Evolutionary conservation across 1,284 basidiomycete genomes (phyloP), one percentile per base, ranked within the genome.

Genomic region (Puccinia coronata): DNA sequence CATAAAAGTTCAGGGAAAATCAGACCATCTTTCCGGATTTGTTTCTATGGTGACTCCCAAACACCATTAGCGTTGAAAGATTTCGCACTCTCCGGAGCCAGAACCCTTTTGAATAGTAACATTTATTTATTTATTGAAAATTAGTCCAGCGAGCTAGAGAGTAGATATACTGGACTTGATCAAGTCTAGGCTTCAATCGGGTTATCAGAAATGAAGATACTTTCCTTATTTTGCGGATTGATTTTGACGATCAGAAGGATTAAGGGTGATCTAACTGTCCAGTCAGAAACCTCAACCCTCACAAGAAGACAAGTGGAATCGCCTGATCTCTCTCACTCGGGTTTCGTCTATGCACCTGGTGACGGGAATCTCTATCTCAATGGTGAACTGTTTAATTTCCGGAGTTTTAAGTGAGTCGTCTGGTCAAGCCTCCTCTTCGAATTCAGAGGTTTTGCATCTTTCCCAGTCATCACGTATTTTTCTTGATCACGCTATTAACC

Each of bases 311-410:
- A 9, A 31, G 14, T 20, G 9, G 59, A 63, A 6, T 6, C 34
- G 8, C 14, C 25, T 16, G 59, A 63, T 34, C 25, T 11, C 14
- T 63, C 59, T 63, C 59, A 36, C 34, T 63, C 59, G 14, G 43
- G 67, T 36, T 80, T 80, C 57, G 78, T 80, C n/a, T 57, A 69
- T 34, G 49, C 76, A 25, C 65, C 55, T 43, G 69, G 69, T 20
- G 69, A 72, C 28, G 78, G 78, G 14, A 69, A 72, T 72, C 69
- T 80, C 23, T 80, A 80, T 63, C 53, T 80, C 16, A 55, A 39
- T 23, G 70, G 67, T 53, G 34, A 36, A 36, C 57, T 80, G 14
- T 80, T 80, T 63, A 70, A 80, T 63, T 80, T 80, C 31, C 49
- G 78, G 25, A 70, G 53, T 34, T 80, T 80, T 57, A 80, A 71